These are phyloP conservation scores for Gonapodya prolifera DNA, from an alignment of 192 early-diverging fungal species.

Conservation along the genomic window DNA sequence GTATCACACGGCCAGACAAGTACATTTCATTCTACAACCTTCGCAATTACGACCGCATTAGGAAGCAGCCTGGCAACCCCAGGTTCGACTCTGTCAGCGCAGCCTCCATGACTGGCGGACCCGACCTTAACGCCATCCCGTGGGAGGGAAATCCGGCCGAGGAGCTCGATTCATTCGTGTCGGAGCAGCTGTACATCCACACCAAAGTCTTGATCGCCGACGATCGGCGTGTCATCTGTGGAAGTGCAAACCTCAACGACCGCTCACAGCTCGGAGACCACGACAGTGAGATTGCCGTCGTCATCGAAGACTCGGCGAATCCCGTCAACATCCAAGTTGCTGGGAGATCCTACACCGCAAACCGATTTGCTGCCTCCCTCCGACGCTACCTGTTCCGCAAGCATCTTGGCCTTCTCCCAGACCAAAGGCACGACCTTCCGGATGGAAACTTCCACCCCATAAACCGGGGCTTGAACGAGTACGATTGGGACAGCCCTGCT, in stretches of 20 bases:
- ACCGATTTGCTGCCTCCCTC: constrained; percentile 58
- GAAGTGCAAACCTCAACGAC: constrained; percentile 86
- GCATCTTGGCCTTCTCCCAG: constrained; percentile 54
- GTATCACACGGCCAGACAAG: constrained; percentile 41
- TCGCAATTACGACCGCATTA: constrained; percentile 7
- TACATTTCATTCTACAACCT: constrained; percentile 46
- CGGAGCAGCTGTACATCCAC: constrained; percentile 79
- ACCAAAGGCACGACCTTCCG: too few relatives aligned
- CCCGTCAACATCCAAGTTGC: constrained; percentile 58
- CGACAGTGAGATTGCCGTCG: constrained; percentile 79
- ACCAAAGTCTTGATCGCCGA: constrained; percentile 80
- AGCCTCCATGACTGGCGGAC: too few relatives aligned
- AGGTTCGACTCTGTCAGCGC: too few relatives aligned
- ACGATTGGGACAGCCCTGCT: constrained; percentile 15
- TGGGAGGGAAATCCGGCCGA: too few relatives aligned
- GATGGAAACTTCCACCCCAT: too few relatives aligned
- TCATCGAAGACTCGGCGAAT: constrained; percentile 63
- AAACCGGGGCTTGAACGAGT: too few relatives aligned
- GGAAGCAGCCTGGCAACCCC: not conserved
- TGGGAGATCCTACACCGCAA: constrained; percentile 58
- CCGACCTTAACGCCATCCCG: too few relatives aligned
- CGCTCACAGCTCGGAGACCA: constrained; percentile 75
- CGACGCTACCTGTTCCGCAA: constrained; percentile 69
- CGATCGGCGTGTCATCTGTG: constrained; percentile 67
- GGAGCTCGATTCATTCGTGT: too few relatives aligned